Conservation (phyloP, 805 yeast species). For the Candida wancherniae region DNA sequence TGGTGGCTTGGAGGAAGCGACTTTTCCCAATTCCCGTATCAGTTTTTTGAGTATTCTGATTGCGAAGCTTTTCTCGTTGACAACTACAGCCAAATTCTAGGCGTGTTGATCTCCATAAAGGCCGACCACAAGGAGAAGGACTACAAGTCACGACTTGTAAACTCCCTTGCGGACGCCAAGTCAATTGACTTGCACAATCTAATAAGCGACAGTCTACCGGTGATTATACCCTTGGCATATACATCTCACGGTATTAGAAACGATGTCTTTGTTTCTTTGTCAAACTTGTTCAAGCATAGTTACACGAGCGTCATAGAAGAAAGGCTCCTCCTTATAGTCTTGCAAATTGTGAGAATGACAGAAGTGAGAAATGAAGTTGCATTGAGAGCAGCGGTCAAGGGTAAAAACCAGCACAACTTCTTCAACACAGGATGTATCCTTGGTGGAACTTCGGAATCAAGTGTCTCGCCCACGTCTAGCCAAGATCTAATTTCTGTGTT, state of each 20-base stretch:
- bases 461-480: conserved; percentile 23
- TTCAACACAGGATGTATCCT: not conserved
- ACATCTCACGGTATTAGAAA: conserved; percentile 35
- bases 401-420: not conserved
- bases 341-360: conserved; percentile 33
- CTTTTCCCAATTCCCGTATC: conserved; percentile 36
- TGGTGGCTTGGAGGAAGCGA: conserved; percentile 38
- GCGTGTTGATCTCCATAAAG: conserved; percentile 28
- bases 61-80: conserved; percentile 26
- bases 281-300: conserved; percentile 13
- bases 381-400: conserved; percentile 4
- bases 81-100: conserved; percentile 34
- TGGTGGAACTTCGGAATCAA: conserved; percentile 1
- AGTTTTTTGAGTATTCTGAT: conserved; percentile 33
- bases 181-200: conserved; percentile 16
- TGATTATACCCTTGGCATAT: conserved; percentile 42
- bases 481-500: conserved; percentile 22
- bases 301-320: conserved; percentile 21
- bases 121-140: not conserved
- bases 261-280: conserved; percentile 21
- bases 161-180: conserved; percentile 13
- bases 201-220: conserved; percentile 29
- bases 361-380: conserved; percentile 33
- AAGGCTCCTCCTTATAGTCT: conserved; percentile 28
- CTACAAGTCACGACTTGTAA: conserved; percentile 4